Evolutionary conservation across 2,329 filamentous ascomycete species (phyloP), one percentile per base, ranked within the genome.

Genomic region (Esteya vermicola): DNA sequence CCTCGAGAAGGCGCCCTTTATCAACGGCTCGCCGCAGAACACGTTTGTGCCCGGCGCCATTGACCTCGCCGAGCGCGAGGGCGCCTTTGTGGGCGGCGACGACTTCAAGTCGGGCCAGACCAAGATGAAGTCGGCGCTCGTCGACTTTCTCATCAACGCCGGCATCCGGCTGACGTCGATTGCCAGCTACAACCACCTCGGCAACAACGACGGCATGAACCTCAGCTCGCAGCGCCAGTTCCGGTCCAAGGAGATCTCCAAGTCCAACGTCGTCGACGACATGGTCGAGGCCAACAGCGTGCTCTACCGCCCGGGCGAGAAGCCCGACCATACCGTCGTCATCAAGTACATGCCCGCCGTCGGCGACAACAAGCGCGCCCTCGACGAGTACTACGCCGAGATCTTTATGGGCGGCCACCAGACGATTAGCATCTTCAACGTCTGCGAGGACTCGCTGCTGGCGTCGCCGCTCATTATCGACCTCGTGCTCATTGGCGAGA

Each of bases 281-380:
- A 98, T 98, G 91, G 91, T 98, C 45, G 88, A 85, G 55, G 89
- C 91, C 55, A 98, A 98, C 68, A 69, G 65, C 38, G 78, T 96
- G 37, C 72, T 98, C 42, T 98, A 98, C 71, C 77, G 81, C 63
- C 69, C 84, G 54, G 86, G 80, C 51, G 91, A 98, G 67, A 88
- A 96, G 62, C 91, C 91, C 3, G 88, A 98, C 59, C 91, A 98
- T 69, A 93, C 85, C 44, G 91, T 98, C 44, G 91, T 98, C 52
- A 98, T 98, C 78, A 98, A 98, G 76, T 98, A 98, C 71, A 94
- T 98, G 88, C 91, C 91, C 27, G 85, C 88, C 47, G 91, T 98
- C 36, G 91, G 91, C 47, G 91, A 98, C 67, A 93, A 95, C 75
- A 98, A 98, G 78, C 86, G 91, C 57, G 91, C 91, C 40, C 73